phyloP scores from a whole-genome alignment of 108 stramenopile species.

The Cyclostephanos invisitatus region DNA sequence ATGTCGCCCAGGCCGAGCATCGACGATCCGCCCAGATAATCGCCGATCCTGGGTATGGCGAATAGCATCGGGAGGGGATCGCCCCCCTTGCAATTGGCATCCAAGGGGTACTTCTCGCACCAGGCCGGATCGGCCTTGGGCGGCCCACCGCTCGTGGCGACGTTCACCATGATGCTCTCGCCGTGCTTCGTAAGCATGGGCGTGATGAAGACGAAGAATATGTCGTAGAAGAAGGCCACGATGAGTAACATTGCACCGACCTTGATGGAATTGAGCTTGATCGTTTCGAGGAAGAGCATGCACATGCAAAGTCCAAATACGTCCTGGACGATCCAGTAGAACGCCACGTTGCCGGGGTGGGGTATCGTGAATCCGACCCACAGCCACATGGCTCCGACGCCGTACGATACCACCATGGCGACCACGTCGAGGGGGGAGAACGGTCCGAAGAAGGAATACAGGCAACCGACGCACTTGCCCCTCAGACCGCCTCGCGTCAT shows the following conservation, averaged over 20 bases:
- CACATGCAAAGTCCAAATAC: constrained; percentile 81
- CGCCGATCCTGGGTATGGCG: constrained; percentile 73
- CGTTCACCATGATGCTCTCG: constrained; percentile 78
- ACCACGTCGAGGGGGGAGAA: constrained; percentile 32
- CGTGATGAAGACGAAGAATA: constrained; percentile 89
- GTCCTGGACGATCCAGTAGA: constrained; percentile 81
- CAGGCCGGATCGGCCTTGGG: constrained; percentile 52
- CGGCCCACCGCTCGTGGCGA: constrained; percentile 64
- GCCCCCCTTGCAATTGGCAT: constrained; percentile 56
- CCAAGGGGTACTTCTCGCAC: constrained; percentile 77
- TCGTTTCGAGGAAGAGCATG: constrained; percentile 66
- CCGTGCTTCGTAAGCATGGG: constrained; percentile 71
- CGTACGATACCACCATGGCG: constrained; percentile 24
- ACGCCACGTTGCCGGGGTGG: constrained; percentile 38
- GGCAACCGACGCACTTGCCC: constrained; percentile 33
- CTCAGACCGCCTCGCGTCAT: constrained; percentile 19
- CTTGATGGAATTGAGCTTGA: constrained; percentile 70
- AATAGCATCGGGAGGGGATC: constrained; percentile 85
- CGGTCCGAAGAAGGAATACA: constrained; percentile 39
- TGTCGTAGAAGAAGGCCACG: constrained; percentile 89
- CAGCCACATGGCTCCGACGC: constrained; percentile 46
- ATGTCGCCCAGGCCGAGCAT: constrained; percentile 92
- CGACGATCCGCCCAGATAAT: constrained; percentile 71
- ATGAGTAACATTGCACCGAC: constrained; percentile 77
- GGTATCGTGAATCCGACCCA: constrained; percentile 32